Evolutionary conservation across 2,329 filamentous ascomycete genomes (phyloP), one percentile per base, ranked within the genome.

Genomic region (Aureobasidium leucospermi): DNA sequence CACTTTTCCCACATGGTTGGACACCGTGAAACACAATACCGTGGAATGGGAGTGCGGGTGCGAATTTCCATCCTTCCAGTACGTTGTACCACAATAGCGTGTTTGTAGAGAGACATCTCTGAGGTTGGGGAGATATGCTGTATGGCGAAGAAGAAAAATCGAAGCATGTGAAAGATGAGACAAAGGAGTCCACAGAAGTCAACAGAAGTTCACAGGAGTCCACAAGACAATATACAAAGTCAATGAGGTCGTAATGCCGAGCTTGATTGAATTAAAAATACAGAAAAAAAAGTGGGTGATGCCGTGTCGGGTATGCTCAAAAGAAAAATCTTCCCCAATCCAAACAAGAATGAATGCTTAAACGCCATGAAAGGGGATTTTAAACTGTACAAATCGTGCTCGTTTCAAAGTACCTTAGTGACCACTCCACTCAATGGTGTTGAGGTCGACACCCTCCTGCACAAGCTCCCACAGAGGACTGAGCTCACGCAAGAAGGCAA

Each of bases 371-470:
- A 15, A 13, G 23, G 23, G 23, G 3, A 23, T 23, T 23, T 23
- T 23, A 4, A 3, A 23, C 23, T 23, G 23, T 23, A 23, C 23
- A 23, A 23, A 23, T 23, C 23, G 23, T 23, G 23, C 23, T 16
- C 23, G 7, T 39, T 32, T 7, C 4, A 34, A 23, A 23, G 23
- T 23, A 23, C 23, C 31, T 82, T 79, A 97, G 75, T 99, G 94
- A 78, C 96, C 92, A 72, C 89, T 96, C 94, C 94, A 99, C 76
- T 99, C 87, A 69, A 99, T 99, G 45, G 90, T 96, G 75, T 95
- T 89, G 66, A 99, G 78, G 71, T 96, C 94, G 64, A 99, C 84
- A 15, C 94, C 94, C 74, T 99, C 94, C 76, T 99, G 94, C 11
- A 99, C 94, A 65, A 99, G 77, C 76, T 99, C 94, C 94, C 94